phyloP scores from a whole-genome alignment of 768 basidiomycete genomes.

The Rubroboletus pulcherrimus region DNA sequence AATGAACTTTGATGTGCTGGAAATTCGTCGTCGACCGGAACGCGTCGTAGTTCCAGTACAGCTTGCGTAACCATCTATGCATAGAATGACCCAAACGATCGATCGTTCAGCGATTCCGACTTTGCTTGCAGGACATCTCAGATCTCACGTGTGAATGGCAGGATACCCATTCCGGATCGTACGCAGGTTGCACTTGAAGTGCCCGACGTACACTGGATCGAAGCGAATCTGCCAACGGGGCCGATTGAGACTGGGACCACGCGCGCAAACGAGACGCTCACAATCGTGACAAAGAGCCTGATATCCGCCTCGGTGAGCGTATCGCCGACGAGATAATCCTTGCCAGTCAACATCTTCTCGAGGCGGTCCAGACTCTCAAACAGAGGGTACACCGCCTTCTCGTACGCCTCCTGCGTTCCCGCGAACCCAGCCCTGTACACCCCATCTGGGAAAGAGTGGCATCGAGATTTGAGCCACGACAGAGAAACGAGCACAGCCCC shows the following conservation, averaged over 20 bases:
- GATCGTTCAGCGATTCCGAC: not conserved
- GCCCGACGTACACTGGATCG: slow-evolving; percentile 84
- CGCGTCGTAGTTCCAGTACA: slow-evolving; percentile 89
- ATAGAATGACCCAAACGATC: not conserved
- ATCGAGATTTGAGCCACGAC: not conserved
- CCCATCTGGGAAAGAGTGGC: slow-evolving; percentile 48
- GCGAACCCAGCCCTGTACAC: slow-evolving; percentile 93
- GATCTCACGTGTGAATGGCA: slow-evolving; percentile 54
- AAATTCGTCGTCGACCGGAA: slow-evolving; percentile 89
- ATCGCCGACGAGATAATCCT: slow-evolving; percentile 82
- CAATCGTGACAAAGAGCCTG: slow-evolving; percentile 90
- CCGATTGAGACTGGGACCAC: not conserved
- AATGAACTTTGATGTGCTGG: slow-evolving; percentile 59
- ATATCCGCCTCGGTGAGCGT: slow-evolving; percentile 80
- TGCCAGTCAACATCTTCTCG: slow-evolving; percentile 72
- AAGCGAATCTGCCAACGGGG: slow-evolving; percentile 63
- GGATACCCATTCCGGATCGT: slow-evolving; percentile 87
- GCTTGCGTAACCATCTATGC: slow-evolving; percentile 72
- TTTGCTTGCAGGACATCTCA: not conserved
- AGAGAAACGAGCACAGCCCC: not conserved
- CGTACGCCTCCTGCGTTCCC: slow-evolving; percentile 74
- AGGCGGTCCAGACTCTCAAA: slow-evolving; percentile 78
- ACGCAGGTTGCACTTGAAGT: slow-evolving; percentile 93
- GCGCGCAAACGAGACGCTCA: slow-evolving; percentile 34
- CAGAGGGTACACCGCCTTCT: slow-evolving; percentile 65